Percentiles rank a stretch among this genome's conserved stretches.
Conservation (phyloP, 1,139 yeast genomes). For the Magnusiomyces starmeri region DNA sequence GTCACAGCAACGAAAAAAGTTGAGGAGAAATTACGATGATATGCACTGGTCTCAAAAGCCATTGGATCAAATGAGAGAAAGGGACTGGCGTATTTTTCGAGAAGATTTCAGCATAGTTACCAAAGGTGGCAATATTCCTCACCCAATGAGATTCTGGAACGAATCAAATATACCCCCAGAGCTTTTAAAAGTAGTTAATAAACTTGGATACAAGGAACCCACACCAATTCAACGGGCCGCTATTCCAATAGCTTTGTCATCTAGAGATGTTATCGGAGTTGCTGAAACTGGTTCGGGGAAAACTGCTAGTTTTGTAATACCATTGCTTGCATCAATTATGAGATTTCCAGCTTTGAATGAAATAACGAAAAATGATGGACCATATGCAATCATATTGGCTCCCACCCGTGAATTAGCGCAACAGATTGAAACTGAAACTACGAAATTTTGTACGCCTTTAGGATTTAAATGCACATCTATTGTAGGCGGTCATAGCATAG, state of each 20-base stretch:
- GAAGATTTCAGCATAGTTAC: constrained; percentile 68
- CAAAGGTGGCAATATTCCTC: constrained; percentile 45
- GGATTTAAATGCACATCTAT: constrained; percentile 55
- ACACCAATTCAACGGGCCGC: constrained; percentile 90
- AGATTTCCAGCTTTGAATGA: constrained; percentile 40
- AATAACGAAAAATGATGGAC: constrained; percentile 46
- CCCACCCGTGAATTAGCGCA: constrained; percentile 93
- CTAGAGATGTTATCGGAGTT: constrained; percentile 72
- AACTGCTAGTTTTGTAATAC: constrained; percentile 76
- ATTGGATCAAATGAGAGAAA: constrained; percentile 54
- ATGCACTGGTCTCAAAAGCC: constrained; percentile 69
- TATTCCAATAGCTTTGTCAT: constrained; percentile 59
- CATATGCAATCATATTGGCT: constrained; percentile 62
- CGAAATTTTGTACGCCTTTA: constrained; percentile 41
- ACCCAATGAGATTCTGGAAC: constrained; percentile 70
- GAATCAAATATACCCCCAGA: constrained; percentile 48
- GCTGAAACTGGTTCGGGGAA: constrained; percentile 98
- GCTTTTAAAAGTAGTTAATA: constrained; percentile 37
- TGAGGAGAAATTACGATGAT: constrained; percentile 27
- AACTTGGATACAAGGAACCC: constrained; percentile 52
- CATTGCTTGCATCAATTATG: constrained; percentile 54
- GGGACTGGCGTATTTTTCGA: constrained; percentile 87
- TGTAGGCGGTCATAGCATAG: constrained; percentile 87
- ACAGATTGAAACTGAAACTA: constrained; percentile 67
- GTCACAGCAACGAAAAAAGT: neutral